Conservation (phyloP, 2,329 filamentous ascomycete genomes). For the Colletotrichum eremochloae region DNA sequence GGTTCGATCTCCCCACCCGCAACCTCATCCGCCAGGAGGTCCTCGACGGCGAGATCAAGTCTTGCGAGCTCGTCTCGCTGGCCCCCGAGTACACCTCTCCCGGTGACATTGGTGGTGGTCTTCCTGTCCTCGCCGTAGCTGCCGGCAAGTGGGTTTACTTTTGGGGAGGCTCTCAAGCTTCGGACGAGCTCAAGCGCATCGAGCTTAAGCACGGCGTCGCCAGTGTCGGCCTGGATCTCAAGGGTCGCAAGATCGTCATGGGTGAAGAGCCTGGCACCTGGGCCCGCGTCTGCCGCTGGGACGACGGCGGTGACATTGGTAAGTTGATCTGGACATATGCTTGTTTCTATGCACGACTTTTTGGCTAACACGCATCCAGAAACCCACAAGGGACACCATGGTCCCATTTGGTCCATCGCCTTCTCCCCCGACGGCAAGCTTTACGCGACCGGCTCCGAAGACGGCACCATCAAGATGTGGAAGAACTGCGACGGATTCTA, state of each 20-base stretch:
- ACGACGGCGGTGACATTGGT: constrained; percentile 84
- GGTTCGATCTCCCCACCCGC: constrained; percentile 89
- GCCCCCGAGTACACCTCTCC: constrained; percentile 69
- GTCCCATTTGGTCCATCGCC: constrained; percentile 94
- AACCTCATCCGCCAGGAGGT: constrained; percentile 81
- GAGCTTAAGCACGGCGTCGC: constrained; percentile 88
- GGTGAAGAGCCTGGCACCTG: constrained; percentile 94
- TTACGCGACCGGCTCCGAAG: constrained; percentile 96
- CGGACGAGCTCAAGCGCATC: constrained; percentile 80
- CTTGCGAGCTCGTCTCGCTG: constrained; percentile 87
- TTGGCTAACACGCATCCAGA: constrained; percentile 63
- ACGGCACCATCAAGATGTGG: constrained; percentile 96
- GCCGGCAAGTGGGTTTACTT: constrained; percentile 97
- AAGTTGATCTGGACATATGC: constrained; percentile 47
- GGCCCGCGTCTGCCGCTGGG: constrained; percentile 94
- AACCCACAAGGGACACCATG: constrained; percentile 96
- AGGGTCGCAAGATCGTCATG: constrained; percentile 86
- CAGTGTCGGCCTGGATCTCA: constrained; percentile 88
- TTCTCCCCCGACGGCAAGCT: constrained; percentile 97
- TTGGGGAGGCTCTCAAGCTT: constrained; percentile 82
- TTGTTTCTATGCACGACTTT: neutral
- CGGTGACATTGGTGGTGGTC: constrained; percentile 75
- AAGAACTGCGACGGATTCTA: constrained; percentile 77
- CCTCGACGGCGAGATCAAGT: constrained; percentile 88
- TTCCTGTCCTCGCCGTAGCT: constrained; percentile 85